A percentile compares a stretch with the other conserved stretches of the same genome.
Evolutionary conservation across 148 eudicot species (phyloP).

Genomic region (Tetragonia tetragonoides): DNA sequence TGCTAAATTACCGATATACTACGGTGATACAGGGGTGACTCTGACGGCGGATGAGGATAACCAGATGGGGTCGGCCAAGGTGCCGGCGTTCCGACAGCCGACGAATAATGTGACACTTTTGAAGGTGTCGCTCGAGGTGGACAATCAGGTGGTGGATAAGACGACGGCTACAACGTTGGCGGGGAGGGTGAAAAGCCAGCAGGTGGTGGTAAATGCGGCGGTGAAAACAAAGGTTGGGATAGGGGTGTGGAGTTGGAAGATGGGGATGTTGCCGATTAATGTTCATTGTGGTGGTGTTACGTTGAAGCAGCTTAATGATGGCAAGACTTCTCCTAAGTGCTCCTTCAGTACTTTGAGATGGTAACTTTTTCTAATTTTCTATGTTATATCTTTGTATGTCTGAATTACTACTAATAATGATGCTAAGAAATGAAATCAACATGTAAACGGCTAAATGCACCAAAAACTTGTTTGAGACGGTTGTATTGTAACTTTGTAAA

Average conservation of each 20-base stretch:
- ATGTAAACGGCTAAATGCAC: too few species aligned
- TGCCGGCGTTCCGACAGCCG: conserved; percentile 35
- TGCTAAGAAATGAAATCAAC: too few species aligned
- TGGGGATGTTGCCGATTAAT: conserved; percentile 30
- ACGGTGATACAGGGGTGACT: conserved; percentile 23
- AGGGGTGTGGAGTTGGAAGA: conserved; percentile 29
- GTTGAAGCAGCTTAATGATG: conserved; percentile 34
- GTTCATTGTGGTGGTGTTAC: conserved; percentile 40
- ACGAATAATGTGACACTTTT: conserved; percentile 39
- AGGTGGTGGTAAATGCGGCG: conserved; percentile 23
- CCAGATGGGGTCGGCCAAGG: conserved; percentile 29
- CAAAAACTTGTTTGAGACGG: too few species aligned
- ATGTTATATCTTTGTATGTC: too few species aligned
- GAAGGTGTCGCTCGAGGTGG: conserved; percentile 23
- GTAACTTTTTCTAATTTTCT: too few species aligned
- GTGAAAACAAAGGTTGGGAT: conserved; percentile 41
- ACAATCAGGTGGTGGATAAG: conserved; percentile 24
- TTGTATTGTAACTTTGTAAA: too few species aligned
- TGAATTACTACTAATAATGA: too few species aligned
- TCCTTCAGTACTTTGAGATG: conserved; percentile 30
- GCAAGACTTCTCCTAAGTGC: conserved; percentile 42
- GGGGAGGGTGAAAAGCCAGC: conserved; percentile 25
- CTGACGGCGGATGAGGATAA: conserved; percentile 30
- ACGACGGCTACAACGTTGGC: conserved; percentile 28
- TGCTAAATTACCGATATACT: conserved; percentile 24